Percentiles rank a stretch among this genome's conserved stretches.
Evolutionary conservation across 2,329 filamentous ascomycete species (phyloP).

Genomic region (Didymella pinodella): DNA sequence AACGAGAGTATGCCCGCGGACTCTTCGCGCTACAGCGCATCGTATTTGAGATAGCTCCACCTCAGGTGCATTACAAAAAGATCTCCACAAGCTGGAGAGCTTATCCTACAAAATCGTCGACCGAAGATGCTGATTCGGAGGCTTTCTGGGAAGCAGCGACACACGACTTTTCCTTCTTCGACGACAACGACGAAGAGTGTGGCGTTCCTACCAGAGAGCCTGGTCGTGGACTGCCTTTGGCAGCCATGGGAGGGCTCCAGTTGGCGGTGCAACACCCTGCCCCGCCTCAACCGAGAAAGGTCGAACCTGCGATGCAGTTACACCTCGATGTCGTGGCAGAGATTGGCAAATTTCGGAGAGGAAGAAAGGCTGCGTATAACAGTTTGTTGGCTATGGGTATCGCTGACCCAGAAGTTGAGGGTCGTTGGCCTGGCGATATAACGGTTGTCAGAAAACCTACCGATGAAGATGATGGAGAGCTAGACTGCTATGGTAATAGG

Average conservation of each 20-base stretch:
- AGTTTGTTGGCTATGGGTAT: constrained; percentile 41
- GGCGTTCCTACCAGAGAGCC: constrained; percentile 57
- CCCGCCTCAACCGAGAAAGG: constrained; percentile 14
- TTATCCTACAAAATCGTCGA: constrained; percentile 62
- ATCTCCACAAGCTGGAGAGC: constrained; percentile 56
- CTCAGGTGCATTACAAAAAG: constrained; percentile 38
- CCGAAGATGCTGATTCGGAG: constrained; percentile 66
- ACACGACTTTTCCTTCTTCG: constrained; percentile 69
- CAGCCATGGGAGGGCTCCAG: constrained; percentile 56
- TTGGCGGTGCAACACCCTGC: constrained; percentile 31
- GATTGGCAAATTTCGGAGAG: constrained; percentile 62
- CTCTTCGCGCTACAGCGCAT: constrained; percentile 65
- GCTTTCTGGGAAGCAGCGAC: constrained; percentile 66
- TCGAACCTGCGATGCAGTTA: constrained; percentile 23
- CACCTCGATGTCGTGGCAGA: constrained; percentile 61
- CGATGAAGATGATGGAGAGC: constrained; percentile 52
- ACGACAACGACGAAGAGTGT: constrained; percentile 64
- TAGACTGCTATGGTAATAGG: constrained; percentile 62
- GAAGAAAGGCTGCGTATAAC: constrained; percentile 61
- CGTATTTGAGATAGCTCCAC: constrained; percentile 59
- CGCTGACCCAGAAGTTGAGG: constrained; percentile 56
- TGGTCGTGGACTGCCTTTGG: constrained; percentile 55
- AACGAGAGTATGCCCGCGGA: constrained; percentile 58
- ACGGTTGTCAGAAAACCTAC: constrained; percentile 61
- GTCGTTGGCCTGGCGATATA: constrained; percentile 67